Evolutionary conservation across 352 stramenopile species (phyloP).

Genomic region (Phytophthora vignae): DNA sequence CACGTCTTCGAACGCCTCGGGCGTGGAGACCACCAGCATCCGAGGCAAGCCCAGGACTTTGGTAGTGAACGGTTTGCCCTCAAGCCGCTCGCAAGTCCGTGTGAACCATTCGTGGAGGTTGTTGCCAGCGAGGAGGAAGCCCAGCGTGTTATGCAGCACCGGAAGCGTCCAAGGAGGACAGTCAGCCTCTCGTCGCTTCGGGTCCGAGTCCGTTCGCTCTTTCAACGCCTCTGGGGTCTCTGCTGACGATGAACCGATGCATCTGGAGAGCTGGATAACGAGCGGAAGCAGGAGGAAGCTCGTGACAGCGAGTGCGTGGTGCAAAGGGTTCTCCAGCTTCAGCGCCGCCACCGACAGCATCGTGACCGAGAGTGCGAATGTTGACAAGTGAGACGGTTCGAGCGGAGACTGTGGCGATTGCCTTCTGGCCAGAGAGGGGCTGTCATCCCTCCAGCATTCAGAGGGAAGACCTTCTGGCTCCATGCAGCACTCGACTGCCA

Average conservation of each 20-base stretch:
- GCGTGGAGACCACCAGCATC: conserved; percentile 32
- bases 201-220: conserved; percentile 9
- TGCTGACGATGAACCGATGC: background rate
- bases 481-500: conserved; percentile 10
- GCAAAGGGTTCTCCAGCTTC: conserved; percentile 20
- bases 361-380: background rate
- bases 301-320: conserved; percentile 11
- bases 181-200: conserved; percentile 15
- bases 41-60: conserved; percentile 40
- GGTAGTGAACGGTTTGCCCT: conserved; percentile 50
- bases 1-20: conserved; percentile 52
- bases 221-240: background rate
- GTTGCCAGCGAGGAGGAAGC: conserved; percentile 5
- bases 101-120: conserved; percentile 31
- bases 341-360: conserved; percentile 27
- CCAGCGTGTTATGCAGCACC: conserved; percentile 26
- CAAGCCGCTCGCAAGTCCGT: conserved; percentile 11
- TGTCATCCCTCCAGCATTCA: conserved; percentile 3
- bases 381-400: conserved; percentile 19
- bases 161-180: conserved; percentile 26
- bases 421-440: conserved; percentile 17
- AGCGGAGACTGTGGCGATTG: conserved; percentile 16
- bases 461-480: conserved; percentile 21
- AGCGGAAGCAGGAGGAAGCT: conserved; percentile 29
- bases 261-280: conserved; percentile 19